Percentiles rank a stretch among this genome's conserved stretches.
phyloP scores from a whole-genome alignment of 1,139 yeast genomes.

The Hemisphaericaspora xylanilytica region DNA sequence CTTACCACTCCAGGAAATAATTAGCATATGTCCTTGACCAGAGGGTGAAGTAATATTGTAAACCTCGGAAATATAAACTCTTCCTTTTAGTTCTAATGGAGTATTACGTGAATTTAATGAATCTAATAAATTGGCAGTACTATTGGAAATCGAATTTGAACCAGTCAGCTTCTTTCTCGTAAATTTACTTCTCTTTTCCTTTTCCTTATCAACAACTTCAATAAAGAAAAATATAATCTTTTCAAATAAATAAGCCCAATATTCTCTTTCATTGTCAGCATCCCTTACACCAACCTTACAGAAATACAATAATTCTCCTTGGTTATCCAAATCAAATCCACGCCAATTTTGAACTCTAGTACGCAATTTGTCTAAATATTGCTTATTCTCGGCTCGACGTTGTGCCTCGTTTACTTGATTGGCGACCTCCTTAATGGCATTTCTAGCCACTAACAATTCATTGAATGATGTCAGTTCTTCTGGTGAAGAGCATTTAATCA shows the following conservation, averaged over 20 bases:
- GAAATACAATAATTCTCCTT: slow-evolving; percentile 81
- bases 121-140: slow-evolving; percentile 39
- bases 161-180: slow-evolving; percentile 41
- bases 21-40: slow-evolving; percentile 51
- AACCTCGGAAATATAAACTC: slow-evolving; percentile 68
- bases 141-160: slow-evolving; percentile 26
- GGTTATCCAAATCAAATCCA: slow-evolving; percentile 79
- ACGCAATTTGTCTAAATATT: slow-evolving; percentile 62
- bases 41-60: slow-evolving; percentile 49
- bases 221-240: slow-evolving; percentile 79
- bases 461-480: slow-evolving; percentile 52
- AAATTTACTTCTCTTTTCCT: slow-evolving; percentile 22
- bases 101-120: slow-evolving; percentile 34
- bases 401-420: slow-evolving; percentile 90
- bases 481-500: slow-evolving; percentile 56
- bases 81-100: slow-evolving; percentile 58
- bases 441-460: slow-evolving; percentile 69
- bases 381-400: slow-evolving; percentile 84
- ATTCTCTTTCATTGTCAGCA: slow-evolving; percentile 80
- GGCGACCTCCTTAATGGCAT: slow-evolving; percentile 67
- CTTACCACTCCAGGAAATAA: slow-evolving; percentile 76
- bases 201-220: slow-evolving; percentile 30
- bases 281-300: slow-evolving; percentile 77
- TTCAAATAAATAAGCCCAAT: slow-evolving; percentile 86
- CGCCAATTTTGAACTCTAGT: slow-evolving; percentile 88